Conservation (phyloP, 2,329 filamentous ascomycete genomes). For the Huntiella bhutanensis region DNA sequence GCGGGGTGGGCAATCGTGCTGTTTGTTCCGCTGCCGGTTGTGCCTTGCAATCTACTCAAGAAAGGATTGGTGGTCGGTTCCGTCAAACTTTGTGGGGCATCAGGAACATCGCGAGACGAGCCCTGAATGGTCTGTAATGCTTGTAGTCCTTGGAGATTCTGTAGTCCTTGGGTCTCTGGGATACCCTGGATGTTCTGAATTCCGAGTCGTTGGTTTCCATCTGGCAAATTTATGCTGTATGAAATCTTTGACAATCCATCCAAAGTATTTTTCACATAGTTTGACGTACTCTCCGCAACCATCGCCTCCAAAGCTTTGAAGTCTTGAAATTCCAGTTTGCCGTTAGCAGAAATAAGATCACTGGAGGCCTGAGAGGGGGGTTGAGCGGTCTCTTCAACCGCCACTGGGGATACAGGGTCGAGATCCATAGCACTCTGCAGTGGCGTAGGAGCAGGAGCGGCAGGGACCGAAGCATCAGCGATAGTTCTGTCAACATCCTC, state of each 20-base stretch:
- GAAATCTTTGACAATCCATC: constrained; percentile 24
- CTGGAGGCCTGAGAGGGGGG: constrained; percentile 14
- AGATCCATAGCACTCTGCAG: constrained; percentile 14
- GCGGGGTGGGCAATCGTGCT: constrained; percentile 7
- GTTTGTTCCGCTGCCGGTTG: constrained; percentile 20
- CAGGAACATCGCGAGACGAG: not conserved
- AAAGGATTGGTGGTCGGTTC: constrained; percentile 3
- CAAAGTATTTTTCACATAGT: constrained; percentile 26
- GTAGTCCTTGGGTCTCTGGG: not conserved
- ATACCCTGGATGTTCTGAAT: constrained; percentile 5
- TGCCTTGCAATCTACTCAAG: constrained; percentile 16
- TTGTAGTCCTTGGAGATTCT: not conserved
- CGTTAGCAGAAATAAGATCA: constrained; percentile 14
- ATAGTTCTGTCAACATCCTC: constrained; percentile 11
- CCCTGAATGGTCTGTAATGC: not conserved
- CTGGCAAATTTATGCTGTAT: constrained; percentile 19
- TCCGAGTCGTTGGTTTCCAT: not conserved
- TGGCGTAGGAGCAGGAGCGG: constrained; percentile 9
- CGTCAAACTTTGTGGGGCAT: not conserved
- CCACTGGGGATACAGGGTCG: constrained; percentile 14
- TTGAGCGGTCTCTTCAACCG: constrained; percentile 4
- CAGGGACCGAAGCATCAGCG: constrained; percentile 8
- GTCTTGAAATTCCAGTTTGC: constrained; percentile 17
- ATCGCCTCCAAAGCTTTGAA: constrained; percentile 26
- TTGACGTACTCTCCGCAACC: constrained; percentile 25